Base-by-base conservation (phyloP, 495 filamentous ascomycete genomes). In the Trichoderma erinaceum region DNA sequence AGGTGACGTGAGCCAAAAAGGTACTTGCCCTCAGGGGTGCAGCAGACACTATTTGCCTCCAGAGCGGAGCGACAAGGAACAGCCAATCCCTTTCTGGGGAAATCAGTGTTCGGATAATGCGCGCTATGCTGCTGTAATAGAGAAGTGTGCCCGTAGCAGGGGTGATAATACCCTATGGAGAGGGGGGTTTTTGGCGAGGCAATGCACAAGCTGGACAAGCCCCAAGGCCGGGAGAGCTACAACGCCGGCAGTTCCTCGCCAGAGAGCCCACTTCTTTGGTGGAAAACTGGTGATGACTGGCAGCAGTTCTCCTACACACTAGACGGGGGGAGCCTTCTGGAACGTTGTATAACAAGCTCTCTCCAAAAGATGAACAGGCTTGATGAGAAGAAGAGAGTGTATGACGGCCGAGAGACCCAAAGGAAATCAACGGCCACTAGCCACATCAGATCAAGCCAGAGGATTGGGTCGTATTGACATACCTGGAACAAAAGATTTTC, bases 81-180 rank as follows among this genome's bases (percentile, higher is more conserved):
- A 25, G 56, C 27, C 25, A 61, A 25, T 25, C 56, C 56, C 56
- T 23, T 23, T 61, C 56, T 61, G 56, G 56, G 56, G 56, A 61
- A 61, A 32, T 32, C 56, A 32, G 56, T 61, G 56, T 25, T 32
- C 56, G 25, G 56, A 32, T 18, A 61, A 61, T 61, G 56, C 56
- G 29, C 56, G 23, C n/a, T 29, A 61, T 61, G 56, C 56, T 11
- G n/a, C 56, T 32, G 56, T 18, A 29, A 18, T 61, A 61, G 23
- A 61, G 56, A 29, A 32, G 29, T 61, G 56, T 61, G 56, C 56
- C 56, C n/a, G 56, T 61, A 32, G 25, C 56, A 61, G 56, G 56
- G 56, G 56, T 61, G 56, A 61, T 32, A 61, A 61, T 61, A 32
- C 56, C 56, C 56, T 61, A 61, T 61, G 16, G 56, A 25, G 56